A percentile compares a stretch with the other conserved stretches of the same genome.
Evolutionary conservation across 306 rosid species (phyloP).

Genomic region (Corylus heterophylla): DNA sequence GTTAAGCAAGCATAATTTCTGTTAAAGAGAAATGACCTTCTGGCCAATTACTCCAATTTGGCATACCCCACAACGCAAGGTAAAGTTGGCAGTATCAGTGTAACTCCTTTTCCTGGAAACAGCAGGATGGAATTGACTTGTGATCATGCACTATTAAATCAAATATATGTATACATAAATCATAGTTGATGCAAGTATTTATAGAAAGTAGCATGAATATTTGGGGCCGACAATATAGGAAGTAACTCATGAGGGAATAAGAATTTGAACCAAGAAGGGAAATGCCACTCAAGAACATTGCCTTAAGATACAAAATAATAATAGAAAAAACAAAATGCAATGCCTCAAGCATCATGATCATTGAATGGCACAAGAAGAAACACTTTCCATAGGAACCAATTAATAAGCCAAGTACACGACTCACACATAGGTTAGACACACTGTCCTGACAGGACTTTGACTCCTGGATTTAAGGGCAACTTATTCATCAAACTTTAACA

Average conservation of each 20-base stretch:
- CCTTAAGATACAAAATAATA: neutral
- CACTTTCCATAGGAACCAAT: neutral
- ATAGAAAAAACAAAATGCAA: neutral
- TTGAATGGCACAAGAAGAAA: neutral
- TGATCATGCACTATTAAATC: conserved; percentile 5
- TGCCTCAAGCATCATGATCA: neutral
- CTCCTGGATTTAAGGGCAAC: neutral
- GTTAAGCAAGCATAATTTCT: conserved; percentile 6
- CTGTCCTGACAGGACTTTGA: neutral
- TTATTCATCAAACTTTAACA: neutral
- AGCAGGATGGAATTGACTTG: conserved; percentile 1
- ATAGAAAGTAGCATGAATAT: neutral
- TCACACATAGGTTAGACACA: neutral
- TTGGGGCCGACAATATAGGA: neutral
- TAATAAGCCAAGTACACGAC: neutral
- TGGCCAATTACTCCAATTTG: conserved; percentile 91
- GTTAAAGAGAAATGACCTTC: conserved; percentile 52
- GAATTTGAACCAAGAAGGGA: neutral
- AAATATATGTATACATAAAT: neutral
- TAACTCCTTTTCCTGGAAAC: conserved; percentile 72
- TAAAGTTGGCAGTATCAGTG: conserved; percentile 91
- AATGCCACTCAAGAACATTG: neutral
- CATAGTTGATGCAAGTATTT: neutral
- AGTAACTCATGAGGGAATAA: neutral
- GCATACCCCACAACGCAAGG: conserved; percentile 97